Evolutionary conservation across 352 stramenopile species (phyloP).

Genomic region (Ophiocytium majus): DNA sequence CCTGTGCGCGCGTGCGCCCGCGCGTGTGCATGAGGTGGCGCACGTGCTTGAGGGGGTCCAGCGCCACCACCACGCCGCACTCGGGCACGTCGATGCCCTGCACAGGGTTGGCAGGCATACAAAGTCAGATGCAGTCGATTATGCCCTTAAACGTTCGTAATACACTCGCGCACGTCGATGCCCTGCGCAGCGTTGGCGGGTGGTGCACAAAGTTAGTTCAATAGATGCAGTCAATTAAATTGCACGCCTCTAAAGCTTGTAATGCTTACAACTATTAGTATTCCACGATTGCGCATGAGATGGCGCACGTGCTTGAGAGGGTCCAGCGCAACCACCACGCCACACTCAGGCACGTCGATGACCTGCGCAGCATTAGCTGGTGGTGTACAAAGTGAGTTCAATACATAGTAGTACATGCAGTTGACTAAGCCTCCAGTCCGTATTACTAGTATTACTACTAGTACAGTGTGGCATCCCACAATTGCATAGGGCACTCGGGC

Average conservation of each 20-base stretch:
- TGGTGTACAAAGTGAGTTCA: too few species aligned
- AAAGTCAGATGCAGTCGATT: too few species aligned
- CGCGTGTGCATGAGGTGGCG: slow-evolving; percentile 54
- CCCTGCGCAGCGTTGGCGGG: background rate
- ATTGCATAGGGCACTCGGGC: too few species aligned
- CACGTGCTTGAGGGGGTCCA: slow-evolving; percentile 55
- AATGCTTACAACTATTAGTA: too few species aligned
- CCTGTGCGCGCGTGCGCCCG: slow-evolving; percentile 46
- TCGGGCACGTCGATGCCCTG: slow-evolving; percentile 58
- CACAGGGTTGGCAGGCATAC: too few species aligned
- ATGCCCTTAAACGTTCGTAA: too few species aligned
- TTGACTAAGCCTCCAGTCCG: too few species aligned
- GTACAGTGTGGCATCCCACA: too few species aligned
- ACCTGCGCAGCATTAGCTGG: background rate
- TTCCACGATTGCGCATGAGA: slow-evolving; percentile 54
- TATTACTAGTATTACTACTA: too few species aligned
- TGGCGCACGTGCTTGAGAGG: slow-evolving; percentile 45
- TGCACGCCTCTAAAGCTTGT: too few species aligned
- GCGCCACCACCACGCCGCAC: slow-evolving; percentile 54
- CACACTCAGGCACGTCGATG: slow-evolving; percentile 23
- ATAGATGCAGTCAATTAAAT: background rate
- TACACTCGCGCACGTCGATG: slow-evolving; percentile 19
- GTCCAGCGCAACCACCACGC: slow-evolving; percentile 54
- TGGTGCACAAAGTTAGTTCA: background rate
- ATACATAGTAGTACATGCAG: too few species aligned